Conservation (phyloP, 2,329 filamentous ascomycete genomes). For the Thelonectria blattea region DNA sequence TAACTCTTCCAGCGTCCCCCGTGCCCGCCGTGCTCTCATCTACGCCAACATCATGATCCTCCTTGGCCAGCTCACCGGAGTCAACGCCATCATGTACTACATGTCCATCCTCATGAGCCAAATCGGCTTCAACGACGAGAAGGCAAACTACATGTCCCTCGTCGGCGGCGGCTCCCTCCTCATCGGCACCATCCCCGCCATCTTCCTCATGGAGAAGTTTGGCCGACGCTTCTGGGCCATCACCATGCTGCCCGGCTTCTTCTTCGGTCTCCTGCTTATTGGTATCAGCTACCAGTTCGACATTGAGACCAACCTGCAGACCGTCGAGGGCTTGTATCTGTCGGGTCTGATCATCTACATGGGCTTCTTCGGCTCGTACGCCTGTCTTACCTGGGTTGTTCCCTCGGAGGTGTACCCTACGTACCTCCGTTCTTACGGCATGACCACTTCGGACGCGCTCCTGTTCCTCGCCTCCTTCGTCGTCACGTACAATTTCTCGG, state of each 20-base stretch:
- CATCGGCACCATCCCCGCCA: conserved; percentile 70
- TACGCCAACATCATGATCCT: conserved; percentile 75
- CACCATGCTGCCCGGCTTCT: conserved; percentile 74
- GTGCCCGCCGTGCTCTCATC: conserved; percentile 68
- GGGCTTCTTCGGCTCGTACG: conserved; percentile 71
- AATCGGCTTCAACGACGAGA: conserved; percentile 67
- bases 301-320: conserved; percentile 50
- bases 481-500: conserved; percentile 76
- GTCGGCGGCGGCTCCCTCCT: conserved; percentile 73
- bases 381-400: conserved; percentile 69
- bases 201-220: conserved; percentile 74
- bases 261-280: conserved; percentile 71
- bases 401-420: conserved; percentile 76
- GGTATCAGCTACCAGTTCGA: conserved; percentile 67
- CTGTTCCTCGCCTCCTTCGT: conserved; percentile 75
- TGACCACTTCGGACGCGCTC: conserved; percentile 72
- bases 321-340: conserved; percentile 67
- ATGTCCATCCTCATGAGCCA: conserved; percentile 71
- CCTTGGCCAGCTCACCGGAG: conserved; percentile 73
- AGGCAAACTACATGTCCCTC: conserved; percentile 76
- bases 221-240: conserved; percentile 79
- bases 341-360: conserved; percentile 72
- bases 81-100: conserved; percentile 76
- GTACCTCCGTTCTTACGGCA: conserved; percentile 74
- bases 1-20: conserved; percentile 52